Evolutionary conservation across 1,284 basidiomycete genomes (phyloP).

Genomic region (Leccinum pseudoinsigne): DNA sequence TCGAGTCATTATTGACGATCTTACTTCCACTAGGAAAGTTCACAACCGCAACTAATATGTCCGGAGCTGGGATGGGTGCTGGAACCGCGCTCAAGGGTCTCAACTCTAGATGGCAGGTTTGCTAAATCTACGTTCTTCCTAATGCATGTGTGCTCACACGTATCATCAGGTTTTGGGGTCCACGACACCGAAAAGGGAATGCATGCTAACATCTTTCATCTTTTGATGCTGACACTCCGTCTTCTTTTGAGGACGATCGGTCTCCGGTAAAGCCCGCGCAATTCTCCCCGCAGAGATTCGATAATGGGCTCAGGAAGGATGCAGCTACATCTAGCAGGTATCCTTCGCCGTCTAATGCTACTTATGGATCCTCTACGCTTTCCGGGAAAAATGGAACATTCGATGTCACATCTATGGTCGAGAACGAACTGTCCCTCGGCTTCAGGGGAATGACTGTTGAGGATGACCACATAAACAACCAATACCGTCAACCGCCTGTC

Average conservation of each 20-base stretch:
- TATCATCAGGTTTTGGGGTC: conserved; percentile 58
- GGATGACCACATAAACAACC: conserved; percentile 48
- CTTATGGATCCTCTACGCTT: conserved; percentile 38
- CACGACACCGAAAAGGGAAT: conserved; percentile 45
- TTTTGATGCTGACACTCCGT: conserved; percentile 15
- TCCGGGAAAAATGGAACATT: conserved; percentile 39
- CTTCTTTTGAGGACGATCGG: conserved; percentile 48
- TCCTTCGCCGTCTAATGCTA: conserved; percentile 45
- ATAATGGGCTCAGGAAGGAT: conserved; percentile 46
- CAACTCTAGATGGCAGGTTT: conserved; percentile 70
- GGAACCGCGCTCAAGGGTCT: conserved; percentile 50
- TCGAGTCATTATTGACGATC: conserved; percentile 12
- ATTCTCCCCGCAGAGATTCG: conserved; percentile 56
- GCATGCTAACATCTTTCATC: conserved; percentile 27
- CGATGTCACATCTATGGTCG: conserved; percentile 43
- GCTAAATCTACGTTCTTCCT: conserved; percentile 26
- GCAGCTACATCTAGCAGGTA: conserved; percentile 40
- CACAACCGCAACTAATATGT: conserved; percentile 45
- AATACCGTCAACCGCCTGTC: conserved; percentile 32
- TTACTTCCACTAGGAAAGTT: conserved; percentile 48
- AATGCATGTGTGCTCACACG: conserved; percentile 10
- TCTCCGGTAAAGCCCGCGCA: conserved; percentile 46
- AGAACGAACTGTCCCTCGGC: conserved; percentile 55
- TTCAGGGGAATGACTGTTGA: conserved; percentile 71
- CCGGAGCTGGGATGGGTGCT: conserved; percentile 52